These are phyloP conservation scores for Calonectria hongkongensis DNA, from an alignment of 2,329 filamentous ascomycete genomes.

Conservation along the genomic window DNA sequence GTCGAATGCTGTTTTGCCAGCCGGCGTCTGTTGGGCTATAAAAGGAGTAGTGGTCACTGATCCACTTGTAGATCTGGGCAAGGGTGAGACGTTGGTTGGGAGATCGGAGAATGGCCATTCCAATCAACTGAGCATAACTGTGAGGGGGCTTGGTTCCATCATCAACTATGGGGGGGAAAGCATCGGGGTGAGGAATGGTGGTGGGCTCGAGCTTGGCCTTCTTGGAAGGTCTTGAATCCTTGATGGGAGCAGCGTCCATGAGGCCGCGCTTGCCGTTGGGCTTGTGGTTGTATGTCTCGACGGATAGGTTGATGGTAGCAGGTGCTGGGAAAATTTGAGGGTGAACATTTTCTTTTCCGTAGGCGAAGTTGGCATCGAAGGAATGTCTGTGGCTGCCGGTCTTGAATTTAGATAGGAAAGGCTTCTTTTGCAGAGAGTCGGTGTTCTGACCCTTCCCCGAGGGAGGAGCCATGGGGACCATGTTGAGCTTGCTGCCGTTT, in stretches of 20 bases:
- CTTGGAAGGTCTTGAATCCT: slow-evolving; percentile 80
- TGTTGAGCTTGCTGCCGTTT: slow-evolving; percentile 77
- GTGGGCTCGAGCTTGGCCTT: slow-evolving; percentile 77
- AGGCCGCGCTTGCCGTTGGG: slow-evolving; percentile 76
- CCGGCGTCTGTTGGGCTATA: slow-evolving; percentile 90
- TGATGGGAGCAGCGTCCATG: slow-evolving; percentile 83
- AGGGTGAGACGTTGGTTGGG: slow-evolving; percentile 89
- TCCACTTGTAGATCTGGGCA: slow-evolving; percentile 99
- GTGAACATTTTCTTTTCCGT: slow-evolving; percentile 75
- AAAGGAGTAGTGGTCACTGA: slow-evolving; percentile 94
- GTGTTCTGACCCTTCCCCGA: slow-evolving; percentile 71
- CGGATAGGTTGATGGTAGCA: slow-evolving; percentile 67
- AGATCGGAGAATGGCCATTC: slow-evolving; percentile 95
- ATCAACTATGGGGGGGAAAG: slow-evolving; percentile 89
- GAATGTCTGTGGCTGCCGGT: slow-evolving; percentile 72
- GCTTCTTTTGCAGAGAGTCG: slow-evolving; percentile 82
- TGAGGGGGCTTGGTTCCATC: slow-evolving; percentile 92
- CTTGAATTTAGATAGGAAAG: slow-evolving; percentile 76
- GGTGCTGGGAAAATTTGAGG: slow-evolving; percentile 70
- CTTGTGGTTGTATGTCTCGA: slow-evolving; percentile 73
- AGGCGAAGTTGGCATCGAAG: slow-evolving; percentile 63
- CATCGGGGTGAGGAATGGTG: slow-evolving; percentile 80
- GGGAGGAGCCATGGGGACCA: slow-evolving; percentile 81
- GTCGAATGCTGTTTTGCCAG: slow-evolving; percentile 99
- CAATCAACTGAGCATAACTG: slow-evolving; percentile 96